Base-by-base conservation (phyloP, 306 rosid species). In the Lathyrus tuberosus region DNA sequence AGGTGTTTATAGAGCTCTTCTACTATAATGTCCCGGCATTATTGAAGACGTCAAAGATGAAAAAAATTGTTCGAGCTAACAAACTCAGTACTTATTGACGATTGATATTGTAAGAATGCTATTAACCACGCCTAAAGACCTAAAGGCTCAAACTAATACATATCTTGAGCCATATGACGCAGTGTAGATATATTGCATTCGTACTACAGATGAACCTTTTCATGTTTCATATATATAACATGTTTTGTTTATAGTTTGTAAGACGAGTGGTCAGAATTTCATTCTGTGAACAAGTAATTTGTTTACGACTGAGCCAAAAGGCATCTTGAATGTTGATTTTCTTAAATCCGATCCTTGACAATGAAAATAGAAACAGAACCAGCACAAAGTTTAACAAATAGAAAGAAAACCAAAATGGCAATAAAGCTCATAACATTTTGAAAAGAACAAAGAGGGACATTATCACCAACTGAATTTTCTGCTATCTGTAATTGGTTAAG, bases 341-440 rank as follows among this genome's bases (percentile, higher is more conserved):
- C 14, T 33, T 30, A 62, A 17, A 51, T 56, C 17, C 4, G 62
- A 77, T 63, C 65, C 24, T 28, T 24, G 35, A 58, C 41, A 41
- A 58, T 18, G 24, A 47, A 59, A 31, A 15, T 40, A 68, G 18
- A 51, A 31, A 35, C 20, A 60, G 28, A 42, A 47, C 47, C 17
- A 2, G 28, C 47, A 37, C 24, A 41, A 4, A 69, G 33, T 18
- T 47, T 44, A 61, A 28, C 13, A 62, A 47, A 9, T 40, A 6
- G 52, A 54, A 63, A 24, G 43, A 76, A 37, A 67, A 75, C 68
- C 69, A 35, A 59, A 24, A 22, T 61, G 5, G 54, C 6, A 16
- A 62, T 49, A 24, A 10, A 48, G 53, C 44, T 62, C 30, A 10
- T n/a, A 37, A 26, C 54, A 11, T 41, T 37, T 58, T 10, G 5